phyloP scores from a whole-genome alignment of 495 filamentous ascomycete genomes.

The Thermothielavioides terrestris region DNA sequence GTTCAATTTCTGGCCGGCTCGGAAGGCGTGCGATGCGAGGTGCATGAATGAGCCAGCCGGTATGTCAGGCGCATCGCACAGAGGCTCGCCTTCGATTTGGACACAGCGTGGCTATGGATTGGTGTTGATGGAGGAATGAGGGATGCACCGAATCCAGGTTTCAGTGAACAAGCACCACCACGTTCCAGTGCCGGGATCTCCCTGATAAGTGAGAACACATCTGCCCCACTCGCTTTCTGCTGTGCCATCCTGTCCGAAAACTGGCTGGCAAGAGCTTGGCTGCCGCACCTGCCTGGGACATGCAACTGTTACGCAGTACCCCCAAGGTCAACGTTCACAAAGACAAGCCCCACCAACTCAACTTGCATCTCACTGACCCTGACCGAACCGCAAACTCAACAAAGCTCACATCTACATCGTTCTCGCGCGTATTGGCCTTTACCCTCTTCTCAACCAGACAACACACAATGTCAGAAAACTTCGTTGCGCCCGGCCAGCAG shows the following conservation, averaged over 20 bases:
- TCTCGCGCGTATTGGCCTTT: too few relatives aligned
- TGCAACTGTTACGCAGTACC: too few relatives aligned
- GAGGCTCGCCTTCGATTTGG: not conserved
- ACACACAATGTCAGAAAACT: slow-evolving; percentile 39
- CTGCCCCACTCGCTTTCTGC: slow-evolving; percentile 6
- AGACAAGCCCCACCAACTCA: not conserved
- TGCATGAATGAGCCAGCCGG: not conserved
- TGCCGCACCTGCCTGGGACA: not conserved
- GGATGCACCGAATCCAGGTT: not conserved
- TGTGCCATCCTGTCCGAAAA: slow-evolving; percentile 12
- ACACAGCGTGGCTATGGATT: not conserved
- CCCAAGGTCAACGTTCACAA: not conserved
- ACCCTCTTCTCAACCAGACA: not conserved
- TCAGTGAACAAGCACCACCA: not conserved
- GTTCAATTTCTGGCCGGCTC: not conserved
- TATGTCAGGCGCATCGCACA: slow-evolving; percentile 1
- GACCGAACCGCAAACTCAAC: not conserved
- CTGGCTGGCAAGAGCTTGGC: not conserved
- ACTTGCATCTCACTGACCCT: not conserved
- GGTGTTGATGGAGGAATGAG: slow-evolving; percentile 1
- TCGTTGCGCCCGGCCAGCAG: slow-evolving; percentile 58
- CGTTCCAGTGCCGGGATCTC: not conserved
- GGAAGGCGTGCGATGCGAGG: not conserved
- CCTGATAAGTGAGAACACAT: not conserved
- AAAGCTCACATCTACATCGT: not conserved